These are phyloP conservation scores for Cucurbita ficifolia DNA, from an alignment of 306 rosid genomes.

Conservation along the genomic window DNA sequence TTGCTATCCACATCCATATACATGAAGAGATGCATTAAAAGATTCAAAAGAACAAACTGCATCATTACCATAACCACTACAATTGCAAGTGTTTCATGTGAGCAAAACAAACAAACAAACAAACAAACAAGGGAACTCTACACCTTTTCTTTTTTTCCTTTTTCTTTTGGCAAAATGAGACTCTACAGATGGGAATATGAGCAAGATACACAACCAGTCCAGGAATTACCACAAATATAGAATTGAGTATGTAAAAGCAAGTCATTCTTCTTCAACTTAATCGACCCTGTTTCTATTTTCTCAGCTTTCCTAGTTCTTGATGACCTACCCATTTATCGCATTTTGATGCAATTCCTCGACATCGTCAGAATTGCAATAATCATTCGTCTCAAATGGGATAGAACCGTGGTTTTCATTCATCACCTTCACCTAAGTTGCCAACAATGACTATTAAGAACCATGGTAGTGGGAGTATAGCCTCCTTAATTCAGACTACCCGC, in stretches of 20 bases:
- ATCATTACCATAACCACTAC: neutral
- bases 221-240: neutral
- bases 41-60: neutral
- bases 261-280: neutral
- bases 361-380: neutral
- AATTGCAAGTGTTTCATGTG: neutral
- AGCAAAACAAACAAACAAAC: neutral
- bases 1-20: neutral
- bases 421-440: neutral
- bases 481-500: conserved; percentile 36
- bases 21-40: neutral
- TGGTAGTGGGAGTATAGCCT: conserved; percentile 9
- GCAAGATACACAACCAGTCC: neutral
- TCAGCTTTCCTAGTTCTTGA: neutral
- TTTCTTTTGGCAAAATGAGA: neutral
- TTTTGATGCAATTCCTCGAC: neutral
- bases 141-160: neutral
- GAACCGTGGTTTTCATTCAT: neutral
- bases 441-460: neutral
- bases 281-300: neutral
- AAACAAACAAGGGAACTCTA: neutral
- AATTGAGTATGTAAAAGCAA: neutral
- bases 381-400: neutral
- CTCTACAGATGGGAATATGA: conserved; percentile 3
- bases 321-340: neutral